These are phyloP conservation scores for Trametopsis cervina DNA, from an alignment of 768 basidiomycete genomes.

Conservation along the genomic window DNA sequence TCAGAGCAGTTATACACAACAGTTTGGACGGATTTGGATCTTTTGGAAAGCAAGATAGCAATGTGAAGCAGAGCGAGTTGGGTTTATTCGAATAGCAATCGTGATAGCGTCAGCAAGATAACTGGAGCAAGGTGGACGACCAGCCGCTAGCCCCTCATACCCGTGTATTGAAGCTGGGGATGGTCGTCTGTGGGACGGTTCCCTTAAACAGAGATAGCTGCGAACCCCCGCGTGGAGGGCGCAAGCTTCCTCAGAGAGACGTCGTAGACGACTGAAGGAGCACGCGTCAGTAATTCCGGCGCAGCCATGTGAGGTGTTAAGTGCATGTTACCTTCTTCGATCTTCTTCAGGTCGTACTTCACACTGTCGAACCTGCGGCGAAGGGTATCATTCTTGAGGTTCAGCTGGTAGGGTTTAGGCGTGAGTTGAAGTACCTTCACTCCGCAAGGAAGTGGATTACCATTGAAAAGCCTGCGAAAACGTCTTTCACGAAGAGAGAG, in stretches of 20 bases:
- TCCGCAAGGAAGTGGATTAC: conserved; percentile 32
- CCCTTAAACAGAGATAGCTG: background rate
- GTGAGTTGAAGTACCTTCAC: too few relatives aligned
- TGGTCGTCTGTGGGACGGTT: too few relatives aligned
- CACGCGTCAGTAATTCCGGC: background rate
- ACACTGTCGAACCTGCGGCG: conserved; percentile 74
- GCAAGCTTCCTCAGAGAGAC: conserved; percentile 68
- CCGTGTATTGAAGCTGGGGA: too few relatives aligned
- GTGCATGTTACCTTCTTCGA: conserved; percentile 75
- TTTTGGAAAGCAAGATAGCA: too few relatives aligned
- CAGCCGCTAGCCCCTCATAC: too few relatives aligned
- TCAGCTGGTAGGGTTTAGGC: conserved; percentile 45
- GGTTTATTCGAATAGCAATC: too few relatives aligned
- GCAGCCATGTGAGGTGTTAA: conserved; percentile 4
- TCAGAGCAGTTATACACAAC: too few relatives aligned
- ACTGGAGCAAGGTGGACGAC: too few relatives aligned
- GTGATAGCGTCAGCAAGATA: too few relatives aligned
- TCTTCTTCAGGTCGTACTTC: conserved; percentile 84
- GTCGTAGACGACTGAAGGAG: conserved; percentile 79
- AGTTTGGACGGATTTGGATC: too few relatives aligned
- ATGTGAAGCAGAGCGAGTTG: too few relatives aligned
- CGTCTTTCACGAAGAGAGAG: conserved; percentile 71
- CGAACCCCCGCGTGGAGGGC: conserved; percentile 19
- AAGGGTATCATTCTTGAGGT: conserved; percentile 73
- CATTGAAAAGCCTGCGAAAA: conserved; percentile 83